Evolutionary conservation across 208 protist genomes (phyloP).

Genomic region (Leishmania martiniquensis): DNA sequence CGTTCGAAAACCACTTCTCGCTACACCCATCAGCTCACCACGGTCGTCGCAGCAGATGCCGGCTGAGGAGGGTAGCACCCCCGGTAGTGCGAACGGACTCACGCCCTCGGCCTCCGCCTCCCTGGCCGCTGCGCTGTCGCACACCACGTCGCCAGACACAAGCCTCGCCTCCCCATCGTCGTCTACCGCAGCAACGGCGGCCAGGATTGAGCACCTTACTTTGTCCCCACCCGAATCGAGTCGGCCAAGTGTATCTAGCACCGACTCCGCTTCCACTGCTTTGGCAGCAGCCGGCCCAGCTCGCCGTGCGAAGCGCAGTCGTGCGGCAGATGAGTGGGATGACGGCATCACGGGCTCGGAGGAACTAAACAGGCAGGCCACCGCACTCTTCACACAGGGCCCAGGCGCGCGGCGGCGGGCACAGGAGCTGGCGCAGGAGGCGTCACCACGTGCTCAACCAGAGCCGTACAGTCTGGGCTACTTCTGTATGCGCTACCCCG

Average conservation of each 20-base stretch:
- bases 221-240: slow-evolving; percentile 10
- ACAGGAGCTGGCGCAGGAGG: background rate
- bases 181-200: background rate
- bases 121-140: slow-evolving; percentile 5
- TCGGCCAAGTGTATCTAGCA: slow-evolving; percentile 19
- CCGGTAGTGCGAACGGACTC: background rate
- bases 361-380: background rate
- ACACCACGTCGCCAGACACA: slow-evolving; percentile 13
- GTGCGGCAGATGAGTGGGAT: slow-evolving; percentile 3
- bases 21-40: background rate
- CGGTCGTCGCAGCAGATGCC: background rate
- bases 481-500: slow-evolving; percentile 33
- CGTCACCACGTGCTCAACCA: background rate
- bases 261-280: slow-evolving; percentile 22
- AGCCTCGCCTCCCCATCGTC: background rate
- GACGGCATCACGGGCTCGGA: background rate
- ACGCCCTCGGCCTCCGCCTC: background rate
- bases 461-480: slow-evolving; percentile 21
- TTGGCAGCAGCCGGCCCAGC: slow-evolving; percentile 18
- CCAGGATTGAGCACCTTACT: background rate
- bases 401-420: background rate
- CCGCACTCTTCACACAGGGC: background rate
- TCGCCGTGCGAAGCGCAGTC: slow-evolving; percentile 4
- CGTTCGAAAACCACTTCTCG: background rate
- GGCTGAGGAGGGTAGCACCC: background rate